Evolutionary conservation across 495 filamentous ascomycete genomes (phyloP).

Genomic region (Podospora tetraspora): DNA sequence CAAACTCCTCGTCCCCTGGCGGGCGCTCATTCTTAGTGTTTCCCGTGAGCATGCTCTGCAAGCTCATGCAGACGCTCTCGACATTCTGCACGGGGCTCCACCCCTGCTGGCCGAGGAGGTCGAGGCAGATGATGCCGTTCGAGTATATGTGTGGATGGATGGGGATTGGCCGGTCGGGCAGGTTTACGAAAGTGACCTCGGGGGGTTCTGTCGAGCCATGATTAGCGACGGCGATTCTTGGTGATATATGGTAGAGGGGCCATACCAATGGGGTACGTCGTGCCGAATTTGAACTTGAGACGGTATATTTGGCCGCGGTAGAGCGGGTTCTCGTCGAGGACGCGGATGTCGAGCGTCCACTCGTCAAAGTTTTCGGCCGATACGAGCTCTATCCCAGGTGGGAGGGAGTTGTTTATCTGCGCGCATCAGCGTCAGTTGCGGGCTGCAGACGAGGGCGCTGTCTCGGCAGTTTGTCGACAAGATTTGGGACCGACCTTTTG

Average conservation of each 20-base stretch:
- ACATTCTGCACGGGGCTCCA: constrained; percentile 98
- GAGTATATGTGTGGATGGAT: constrained; percentile 98
- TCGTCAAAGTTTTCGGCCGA: constrained; percentile 75
- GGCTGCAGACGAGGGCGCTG: not conserved
- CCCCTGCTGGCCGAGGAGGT: constrained; percentile 77
- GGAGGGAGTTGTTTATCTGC: constrained; percentile 51
- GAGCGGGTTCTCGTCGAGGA: constrained; percentile 87
- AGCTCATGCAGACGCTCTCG: constrained; percentile 93
- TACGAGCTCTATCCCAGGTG: constrained; percentile 73
- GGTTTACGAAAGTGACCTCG: constrained; percentile 79
- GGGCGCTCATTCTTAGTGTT: constrained; percentile 87
- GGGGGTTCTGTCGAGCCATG: constrained; percentile 61
- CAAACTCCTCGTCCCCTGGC: constrained; percentile 80
- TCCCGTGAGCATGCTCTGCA: constrained; percentile 96
- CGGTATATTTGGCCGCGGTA: constrained; percentile 78
- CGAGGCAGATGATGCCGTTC: constrained; percentile 96
- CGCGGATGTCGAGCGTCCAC: constrained; percentile 90
- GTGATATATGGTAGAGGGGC: not conserved
- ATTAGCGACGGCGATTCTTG: not conserved
- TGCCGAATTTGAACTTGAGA: constrained; percentile 78
- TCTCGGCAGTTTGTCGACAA: not conserved
- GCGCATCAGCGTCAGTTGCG: not conserved
- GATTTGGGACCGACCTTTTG: constrained; percentile 35
- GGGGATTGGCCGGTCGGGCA: constrained; percentile 67
- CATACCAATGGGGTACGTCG: constrained; percentile 85